Base-by-base conservation (phyloP, 108 stramenopile genomes). In the Cyclotella choctawhatcheeana region DNA sequence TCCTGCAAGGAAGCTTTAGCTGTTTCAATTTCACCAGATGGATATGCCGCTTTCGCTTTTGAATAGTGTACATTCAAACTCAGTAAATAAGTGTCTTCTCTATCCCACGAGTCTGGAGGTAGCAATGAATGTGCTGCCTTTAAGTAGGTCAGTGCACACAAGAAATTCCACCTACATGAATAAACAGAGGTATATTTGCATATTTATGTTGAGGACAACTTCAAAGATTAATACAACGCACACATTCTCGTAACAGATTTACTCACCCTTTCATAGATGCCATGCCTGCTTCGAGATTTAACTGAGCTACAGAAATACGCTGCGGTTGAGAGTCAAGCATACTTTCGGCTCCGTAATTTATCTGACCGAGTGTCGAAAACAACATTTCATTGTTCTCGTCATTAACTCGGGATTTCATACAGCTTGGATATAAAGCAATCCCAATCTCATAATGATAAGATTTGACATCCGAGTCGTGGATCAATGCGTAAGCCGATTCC, bases 401-500 rank as follows among this genome's bases (percentile, higher is more conserved):
- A 6, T 16, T 44, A 40, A 8, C 20, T 40, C 14, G 59, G 24
- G 2, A 2, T n/a, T n/a, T n/a, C 2, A 50, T 21, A 20, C 22
- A 21, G 17, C 29, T 51, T 7, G 24, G 6, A 21, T 51, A 51
- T 33, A 65, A 20, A 22, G 29, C 3, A 47, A 65, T 65, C 30
- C 64, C 64, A 51, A 65, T 65, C 2, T 65, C 47, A 22, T 33
- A 51, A 51, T 65, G 64, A 24, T 31, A 65, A 6, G 2, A 2
- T 1, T 51, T 43, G 27, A 10, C 31, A 2, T 51, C 31, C n/a
- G 35, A 16, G 20, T 3, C n/a, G 27, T 29, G 2, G 51, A 65
- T 65, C 45, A 48, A 30, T 1, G 27, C 30, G 31, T 51, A 87
- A 10, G 86, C 81, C 18, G 86, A 81, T 58, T 87, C 83, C 59